Evolutionary conservation across 2,329 filamentous ascomycete genomes (phyloP), one percentile per base, ranked within the genome.

Genomic region (Beauveria brongniartii): DNA sequence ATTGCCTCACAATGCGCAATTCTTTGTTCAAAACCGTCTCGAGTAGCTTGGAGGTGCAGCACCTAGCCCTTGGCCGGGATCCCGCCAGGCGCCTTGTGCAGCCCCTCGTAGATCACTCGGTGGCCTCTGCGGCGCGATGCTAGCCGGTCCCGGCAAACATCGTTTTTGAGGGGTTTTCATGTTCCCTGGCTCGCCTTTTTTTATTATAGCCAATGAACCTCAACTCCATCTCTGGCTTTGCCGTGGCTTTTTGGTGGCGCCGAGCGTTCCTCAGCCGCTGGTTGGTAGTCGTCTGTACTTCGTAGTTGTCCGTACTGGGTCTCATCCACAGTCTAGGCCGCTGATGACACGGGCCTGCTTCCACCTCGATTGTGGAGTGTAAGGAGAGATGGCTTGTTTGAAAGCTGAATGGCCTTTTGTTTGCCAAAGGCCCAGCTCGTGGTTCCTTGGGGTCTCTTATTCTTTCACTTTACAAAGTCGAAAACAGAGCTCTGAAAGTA

Each of bases 321-420:
- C 53, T 37, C 47, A 55, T 37, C 54, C 60, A 61, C 37, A 52
- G n/a, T 22, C 47, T 61, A 40, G 59, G 51, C 43, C 44, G 34
- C n/a, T 61, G 59, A 55, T 50, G 59, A 61, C 59, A 56, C 59
- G 53, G 53, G 59, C 52, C 44, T 52, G 22, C 54, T 61, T 46
- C 54, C 60, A 48, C 54, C 48, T 57, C 47, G 43, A 53, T 40
- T 61, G 54, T 61, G 60, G 53, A 53, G 60, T 47, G 53, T 40
- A 28, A 51, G 48, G 46, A 54, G 51, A 40, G 28, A 53, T 53
- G 53, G 46, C 40, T 53, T 52, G 59, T 44, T 16, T 47, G 40
- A 44, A 54, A 41, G 58, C 58, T 61, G 58, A 54, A 46, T 30
- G 54, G 43, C 51, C 51, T 55, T 55, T 54, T 48, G 41, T 50